Evolutionary conservation across 495 filamentous ascomycete species (phyloP).

Genomic region (Xylaria intraflava): DNA sequence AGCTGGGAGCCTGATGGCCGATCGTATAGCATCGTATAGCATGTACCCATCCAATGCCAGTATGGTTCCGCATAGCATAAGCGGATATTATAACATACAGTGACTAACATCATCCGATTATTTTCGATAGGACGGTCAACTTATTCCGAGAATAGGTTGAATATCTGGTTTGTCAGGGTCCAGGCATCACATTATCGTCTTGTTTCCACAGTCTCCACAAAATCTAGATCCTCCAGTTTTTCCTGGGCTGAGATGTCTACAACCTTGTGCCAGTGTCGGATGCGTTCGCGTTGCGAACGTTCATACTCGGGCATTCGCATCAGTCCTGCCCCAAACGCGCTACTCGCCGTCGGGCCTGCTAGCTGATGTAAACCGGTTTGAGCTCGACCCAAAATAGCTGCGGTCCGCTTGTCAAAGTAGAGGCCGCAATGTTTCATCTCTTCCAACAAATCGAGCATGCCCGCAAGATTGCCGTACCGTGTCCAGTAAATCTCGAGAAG

Average conservation of each 20-base stretch:
- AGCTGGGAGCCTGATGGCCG: too few species aligned
- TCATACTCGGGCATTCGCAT: conserved; percentile 37
- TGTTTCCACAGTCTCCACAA: background rate
- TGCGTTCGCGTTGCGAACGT: conserved; percentile 9
- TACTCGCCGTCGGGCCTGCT: conserved; percentile 6
- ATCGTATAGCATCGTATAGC: too few species aligned
- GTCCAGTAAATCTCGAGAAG: conserved; percentile 59
- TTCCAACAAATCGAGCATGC: conserved; percentile 54
- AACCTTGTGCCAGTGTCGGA: conserved; percentile 17
- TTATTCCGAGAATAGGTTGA: background rate
- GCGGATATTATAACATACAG: background rate
- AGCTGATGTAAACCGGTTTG: conserved; percentile 5
- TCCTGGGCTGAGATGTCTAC: conserved; percentile 17
- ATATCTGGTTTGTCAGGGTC: too few species aligned
- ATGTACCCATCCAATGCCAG: background rate
- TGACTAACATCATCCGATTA: background rate
- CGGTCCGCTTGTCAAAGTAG: conserved; percentile 52
- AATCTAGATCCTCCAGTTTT: conserved; percentile 8
- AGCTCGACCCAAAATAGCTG: conserved; percentile 39
- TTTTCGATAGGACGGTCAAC: background rate
- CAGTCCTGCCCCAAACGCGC: conserved; percentile 30
- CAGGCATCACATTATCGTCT: background rate
- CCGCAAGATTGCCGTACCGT: conserved; percentile 52
- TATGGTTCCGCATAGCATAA: too few species aligned
- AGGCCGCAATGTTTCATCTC: conserved; percentile 76